These are phyloP conservation scores for Pleomassaria siparia DNA, from an alignment of 2,329 filamentous ascomycete genomes.

Conservation along the genomic window DNA sequence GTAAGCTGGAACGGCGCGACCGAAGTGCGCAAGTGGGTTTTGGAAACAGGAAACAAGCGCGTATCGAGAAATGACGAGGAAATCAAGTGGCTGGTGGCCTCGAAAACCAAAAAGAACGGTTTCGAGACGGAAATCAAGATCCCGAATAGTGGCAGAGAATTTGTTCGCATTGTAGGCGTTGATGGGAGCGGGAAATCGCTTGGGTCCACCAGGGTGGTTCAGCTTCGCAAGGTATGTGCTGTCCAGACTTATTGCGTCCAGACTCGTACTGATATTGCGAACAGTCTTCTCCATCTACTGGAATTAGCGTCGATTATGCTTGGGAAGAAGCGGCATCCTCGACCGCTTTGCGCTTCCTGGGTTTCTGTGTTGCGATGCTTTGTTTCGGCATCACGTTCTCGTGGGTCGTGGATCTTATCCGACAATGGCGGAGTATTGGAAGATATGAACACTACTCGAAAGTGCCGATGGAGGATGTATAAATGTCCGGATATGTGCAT, in stretches of 20 bases:
- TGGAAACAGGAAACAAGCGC: slow-evolving; percentile 13
- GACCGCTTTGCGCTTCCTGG: neutral
- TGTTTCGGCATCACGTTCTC: neutral
- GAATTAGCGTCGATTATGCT: neutral
- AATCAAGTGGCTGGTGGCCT: slow-evolving; percentile 3
- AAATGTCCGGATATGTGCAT: neutral
- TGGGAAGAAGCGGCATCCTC: neutral
- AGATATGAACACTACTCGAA: neutral
- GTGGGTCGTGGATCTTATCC: neutral
- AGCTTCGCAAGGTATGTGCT: neutral
- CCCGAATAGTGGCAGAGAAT: slow-evolving; percentile 1
- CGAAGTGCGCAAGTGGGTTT: slow-evolving; percentile 17
- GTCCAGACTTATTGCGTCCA: neutral
- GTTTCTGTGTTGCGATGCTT: neutral
- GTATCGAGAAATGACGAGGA: neutral
- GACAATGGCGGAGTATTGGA: neutral
- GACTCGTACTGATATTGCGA: neutral
- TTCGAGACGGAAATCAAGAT: slow-evolving; percentile 17
- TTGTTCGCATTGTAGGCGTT: slow-evolving; percentile 11
- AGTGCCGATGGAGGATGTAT: slow-evolving; percentile 1
- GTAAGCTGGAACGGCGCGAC: slow-evolving; percentile 21
- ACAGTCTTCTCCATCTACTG: neutral
- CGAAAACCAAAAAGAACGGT: slow-evolving; percentile 10
- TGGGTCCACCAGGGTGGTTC: neutral
- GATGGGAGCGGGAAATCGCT: slow-evolving; percentile 8